These are phyloP conservation scores for Lycium ferocissimum DNA, from an alignment of 257 asterid genomes.

Conservation along the genomic window DNA sequence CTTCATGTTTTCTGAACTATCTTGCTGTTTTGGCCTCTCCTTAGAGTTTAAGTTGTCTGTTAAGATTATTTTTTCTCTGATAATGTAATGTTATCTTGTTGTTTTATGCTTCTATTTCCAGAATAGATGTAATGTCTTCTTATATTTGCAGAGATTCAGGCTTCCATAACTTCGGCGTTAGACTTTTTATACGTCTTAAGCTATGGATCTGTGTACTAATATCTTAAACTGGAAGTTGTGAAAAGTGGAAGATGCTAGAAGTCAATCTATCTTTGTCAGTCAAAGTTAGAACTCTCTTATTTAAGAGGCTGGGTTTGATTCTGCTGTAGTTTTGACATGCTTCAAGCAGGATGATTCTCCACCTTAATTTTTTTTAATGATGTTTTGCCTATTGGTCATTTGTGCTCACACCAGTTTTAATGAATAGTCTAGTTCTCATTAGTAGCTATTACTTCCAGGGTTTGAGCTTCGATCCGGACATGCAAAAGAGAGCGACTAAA, in stretches of 20 bases:
- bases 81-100: not conserved
- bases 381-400: conserved; percentile 7
- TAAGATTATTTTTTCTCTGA: conserved; percentile 2
- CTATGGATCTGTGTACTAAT: not conserved
- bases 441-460: conserved; percentile 59
- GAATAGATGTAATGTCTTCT: not conserved
- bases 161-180: not conserved
- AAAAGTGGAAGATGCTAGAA: not conserved
- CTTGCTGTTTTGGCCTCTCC: not conserved
- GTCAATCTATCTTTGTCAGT: not conserved
- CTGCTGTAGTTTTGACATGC: not conserved
- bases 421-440: conserved; percentile 29
- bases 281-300: not conserved
- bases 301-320: not conserved
- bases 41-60: not conserved
- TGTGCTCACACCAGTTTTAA: conserved; percentile 13
- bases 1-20: not conserved
- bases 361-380: conserved; percentile 17
- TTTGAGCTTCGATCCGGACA: conserved; percentile 89
- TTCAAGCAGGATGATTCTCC: conserved; percentile 22
- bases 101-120: conserved; percentile 20
- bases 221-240: not conserved
- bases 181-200: not conserved
- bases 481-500: conserved; percentile 87
- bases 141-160: not conserved